Conservation (phyloP, 306 rosid genomes). For the Cicer pinnatifidum region DNA sequence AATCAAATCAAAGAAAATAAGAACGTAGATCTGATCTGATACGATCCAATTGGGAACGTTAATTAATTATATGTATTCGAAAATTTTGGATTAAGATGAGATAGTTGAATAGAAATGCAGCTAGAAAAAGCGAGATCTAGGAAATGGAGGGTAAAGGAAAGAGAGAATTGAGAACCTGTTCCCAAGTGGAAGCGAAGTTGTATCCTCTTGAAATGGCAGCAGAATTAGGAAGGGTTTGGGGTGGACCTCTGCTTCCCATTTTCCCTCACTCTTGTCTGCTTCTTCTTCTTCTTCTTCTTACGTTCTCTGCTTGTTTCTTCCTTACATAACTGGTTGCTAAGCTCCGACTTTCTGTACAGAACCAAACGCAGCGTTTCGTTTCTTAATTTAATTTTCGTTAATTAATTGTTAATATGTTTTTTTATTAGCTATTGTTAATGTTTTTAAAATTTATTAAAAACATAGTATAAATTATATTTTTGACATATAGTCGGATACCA, state of each 20-base stretch:
- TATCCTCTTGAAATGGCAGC: constrained; percentile 89
- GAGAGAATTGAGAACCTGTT: constrained; percentile 57
- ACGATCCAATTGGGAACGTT: constrained; percentile 34
- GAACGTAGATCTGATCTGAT: constrained; percentile 52
- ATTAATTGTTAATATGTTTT: background rate
- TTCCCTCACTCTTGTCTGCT: constrained; percentile 37
- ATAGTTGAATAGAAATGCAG: constrained; percentile 8
- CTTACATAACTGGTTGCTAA: constrained; percentile 15
- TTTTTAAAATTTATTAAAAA: too few species aligned
- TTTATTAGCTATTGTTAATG: too few species aligned
- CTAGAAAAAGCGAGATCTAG: constrained; percentile 41
- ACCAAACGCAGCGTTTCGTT: constrained; percentile 46
- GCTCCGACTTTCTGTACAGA: background rate
- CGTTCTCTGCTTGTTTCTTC: background rate
- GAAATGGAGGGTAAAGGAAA: constrained; percentile 21
- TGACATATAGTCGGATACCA: too few species aligned
- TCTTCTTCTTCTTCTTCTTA: constrained; percentile 6
- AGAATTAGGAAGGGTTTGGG: constrained; percentile 63
- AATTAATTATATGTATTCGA: background rate
- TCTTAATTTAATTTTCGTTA: background rate
- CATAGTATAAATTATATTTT: too few species aligned
- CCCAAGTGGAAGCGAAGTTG: constrained; percentile 94
- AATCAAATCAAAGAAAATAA: constrained; percentile 34
- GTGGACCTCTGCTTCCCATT: constrained; percentile 60
- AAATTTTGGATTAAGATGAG: background rate